Conservation (phyloP, 352 stramenopile genomes). For the Halophytophthora polymorphica region DNA sequence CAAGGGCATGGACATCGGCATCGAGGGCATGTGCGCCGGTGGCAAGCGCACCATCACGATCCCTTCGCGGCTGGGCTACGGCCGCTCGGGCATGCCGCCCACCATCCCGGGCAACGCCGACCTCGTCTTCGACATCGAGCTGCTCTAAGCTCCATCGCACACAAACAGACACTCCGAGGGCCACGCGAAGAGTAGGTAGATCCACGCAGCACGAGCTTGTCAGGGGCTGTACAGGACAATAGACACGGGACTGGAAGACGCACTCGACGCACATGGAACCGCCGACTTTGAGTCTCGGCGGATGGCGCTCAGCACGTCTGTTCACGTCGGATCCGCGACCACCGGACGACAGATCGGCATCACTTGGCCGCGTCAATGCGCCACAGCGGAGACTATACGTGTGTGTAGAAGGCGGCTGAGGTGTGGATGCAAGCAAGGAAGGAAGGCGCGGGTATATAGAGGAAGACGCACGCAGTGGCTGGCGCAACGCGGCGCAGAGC, state of each 20-base stretch:
- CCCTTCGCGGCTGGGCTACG: constrained; percentile 93
- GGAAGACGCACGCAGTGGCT: not conserved
- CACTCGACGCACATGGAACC: too few relatives aligned
- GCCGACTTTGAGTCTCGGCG: too few relatives aligned
- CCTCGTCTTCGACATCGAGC: constrained; percentile 94
- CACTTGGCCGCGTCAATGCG: too few relatives aligned
- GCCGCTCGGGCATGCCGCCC: constrained; percentile 69
- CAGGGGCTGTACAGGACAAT: too few relatives aligned
- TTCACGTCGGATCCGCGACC: too few relatives aligned
- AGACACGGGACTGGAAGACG: too few relatives aligned
- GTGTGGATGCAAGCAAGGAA: not conserved
- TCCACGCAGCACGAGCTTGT: too few relatives aligned
- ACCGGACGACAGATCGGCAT: too few relatives aligned
- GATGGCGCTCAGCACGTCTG: too few relatives aligned
- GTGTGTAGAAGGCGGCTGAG: not conserved
- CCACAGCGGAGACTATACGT: too few relatives aligned
- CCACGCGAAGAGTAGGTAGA: constrained; percentile 2
- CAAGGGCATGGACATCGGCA: constrained; percentile 95
- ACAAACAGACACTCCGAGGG: constrained; percentile 7
- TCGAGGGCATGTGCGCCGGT: constrained; percentile 84
- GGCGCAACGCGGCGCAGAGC: too few relatives aligned
- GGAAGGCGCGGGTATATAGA: not conserved
- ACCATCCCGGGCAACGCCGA: constrained; percentile 90
- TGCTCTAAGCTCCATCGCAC: constrained; percentile 60
- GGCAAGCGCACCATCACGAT: constrained; percentile 94